Evolutionary conservation across 768 basidiomycete genomes (phyloP).

Genomic region (Ephemerocybe angulata): DNA sequence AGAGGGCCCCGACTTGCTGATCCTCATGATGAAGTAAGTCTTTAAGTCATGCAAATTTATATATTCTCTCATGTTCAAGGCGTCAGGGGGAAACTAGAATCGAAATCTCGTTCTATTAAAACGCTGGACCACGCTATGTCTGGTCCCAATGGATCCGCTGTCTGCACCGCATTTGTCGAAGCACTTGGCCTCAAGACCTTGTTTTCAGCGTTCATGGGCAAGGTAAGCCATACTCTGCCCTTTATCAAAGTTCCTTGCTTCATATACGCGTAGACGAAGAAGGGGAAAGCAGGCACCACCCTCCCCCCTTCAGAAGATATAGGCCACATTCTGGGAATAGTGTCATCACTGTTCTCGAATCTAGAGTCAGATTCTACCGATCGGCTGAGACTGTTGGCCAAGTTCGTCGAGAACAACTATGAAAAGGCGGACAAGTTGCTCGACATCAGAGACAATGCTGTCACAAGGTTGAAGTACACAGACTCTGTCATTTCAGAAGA

Average conservation of each 20-base stretch:
- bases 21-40: constrained; percentile 93
- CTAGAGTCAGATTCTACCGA: constrained; percentile 80
- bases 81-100: constrained; percentile 74
- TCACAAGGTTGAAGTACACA: constrained; percentile 51
- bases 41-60: not conserved
- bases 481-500: constrained; percentile 70
- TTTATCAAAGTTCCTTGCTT: constrained; percentile 2
- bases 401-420: constrained; percentile 91
- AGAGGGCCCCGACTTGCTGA: constrained; percentile 95
- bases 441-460: constrained; percentile 76
- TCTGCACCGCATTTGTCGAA: constrained; percentile 86
- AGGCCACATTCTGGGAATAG: constrained; percentile 83
- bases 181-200: constrained; percentile 83
- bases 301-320: constrained; percentile 73
- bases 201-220: constrained; percentile 92
- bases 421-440: constrained; percentile 93
- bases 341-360: constrained; percentile 84
- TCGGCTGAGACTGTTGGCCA: constrained; percentile 79
- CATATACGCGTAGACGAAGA: constrained; percentile 40
- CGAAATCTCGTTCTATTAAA: constrained; percentile 84
- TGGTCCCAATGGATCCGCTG: constrained; percentile 58
- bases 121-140: constrained; percentile 89
- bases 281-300: constrained; percentile 48
- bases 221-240: constrained; percentile 44
- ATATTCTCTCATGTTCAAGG: not conserved